Evolutionary conservation across 805 yeast species (phyloP), one percentile per base, ranked within the genome.

Genomic region (Hanseniaspora hatyaiensis): DNA sequence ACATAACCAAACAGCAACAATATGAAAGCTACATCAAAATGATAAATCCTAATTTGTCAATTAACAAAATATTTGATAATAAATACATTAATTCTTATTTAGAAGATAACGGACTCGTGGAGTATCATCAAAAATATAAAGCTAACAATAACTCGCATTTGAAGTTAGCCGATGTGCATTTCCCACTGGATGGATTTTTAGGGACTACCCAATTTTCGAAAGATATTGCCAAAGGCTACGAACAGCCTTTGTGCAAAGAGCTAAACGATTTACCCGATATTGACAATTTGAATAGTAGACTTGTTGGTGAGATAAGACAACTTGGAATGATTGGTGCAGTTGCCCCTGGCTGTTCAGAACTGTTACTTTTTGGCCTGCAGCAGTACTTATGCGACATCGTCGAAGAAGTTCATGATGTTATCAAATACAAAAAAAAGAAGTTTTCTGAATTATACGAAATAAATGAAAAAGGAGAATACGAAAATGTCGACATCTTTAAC

Each of bases 251-350:
- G 30, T 74, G 89, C 2, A 68, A 83, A 1, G 95, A 89, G 54
- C 69, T 75, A 31, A 84, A 71, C 59, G 88, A 88, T 52, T 62
- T 92, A 4, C 96, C 96, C 0, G 97, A 89, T 54, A 69, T 71
- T 34, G 87, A 79, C 39, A 72, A 72, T 32, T 63, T 92, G 38
- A 74, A 76, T 45, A 66, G 78, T 11, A 71, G 87, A 45, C 78
- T 92, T 71, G 64, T 79, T 18, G 92, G 95, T 57, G 78, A 82
- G 8, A 81, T 92, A 53, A 72, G 96, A 56, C 97, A 92, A 57
- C 78, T 86, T 59, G 98, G 98, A 0, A 66, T 92, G 8, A 71
- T 87, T 0, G 95, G 95, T 0, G 76, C 78, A 13, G 70, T 89
- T n/a, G 79, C 77, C 38, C 72, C 79, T n/a, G 78, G 77, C 18